Evolutionary conservation across 148 eudicot genomes (phyloP), one percentile per base, ranked within the genome.

Genomic region (Euryodendron excelsum): DNA sequence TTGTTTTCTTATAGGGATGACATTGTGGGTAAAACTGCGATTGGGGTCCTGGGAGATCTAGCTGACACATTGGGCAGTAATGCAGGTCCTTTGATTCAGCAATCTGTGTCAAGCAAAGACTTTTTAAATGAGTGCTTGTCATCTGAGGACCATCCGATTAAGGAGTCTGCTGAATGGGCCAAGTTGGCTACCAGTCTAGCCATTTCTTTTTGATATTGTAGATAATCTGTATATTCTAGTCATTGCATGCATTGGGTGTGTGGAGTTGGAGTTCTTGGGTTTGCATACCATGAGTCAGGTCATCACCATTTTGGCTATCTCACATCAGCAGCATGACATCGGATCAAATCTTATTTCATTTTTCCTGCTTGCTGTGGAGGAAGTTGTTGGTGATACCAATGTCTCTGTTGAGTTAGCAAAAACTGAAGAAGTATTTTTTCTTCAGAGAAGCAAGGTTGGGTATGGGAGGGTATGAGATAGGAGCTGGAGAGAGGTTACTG

Each of bases 11-110:
- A 65, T 78, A 94, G 98, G 97, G 97, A 94, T 88, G 97, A 94
- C 78, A 84, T 83, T 80, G 93, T 91, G 84, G 90, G 89, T 92
- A 92, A 93, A 84, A 89, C 93, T 79, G 94, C 98, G 50, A 94
- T 92, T 68, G 98, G 98, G 20, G 94, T 92, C 67, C 97, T 95
- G 61, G 97, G 98, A 79, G 98, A 94, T 86, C 89, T 94, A 47
- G 98, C 97, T 47, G 98, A 94, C 80, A 94, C 98, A 25, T 89
- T 94, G 71, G 97, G 94, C 75, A 79, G 82, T 65, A 87, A 88
- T 81, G 97, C 96, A 4, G 88, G 90, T 79, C 83, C 97, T 78
- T 81, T 94, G 75, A 91, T 94, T 82, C 96, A 89, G 87, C 97
- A 94, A 80, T 92, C 92, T 75, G 72, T 84, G 75, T 89, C 96